Percentiles rank a stretch among this genome's conserved stretches.
phyloP scores from a whole-genome alignment of 2,329 filamentous ascomycete species.

The Falciphora oryzae region DNA sequence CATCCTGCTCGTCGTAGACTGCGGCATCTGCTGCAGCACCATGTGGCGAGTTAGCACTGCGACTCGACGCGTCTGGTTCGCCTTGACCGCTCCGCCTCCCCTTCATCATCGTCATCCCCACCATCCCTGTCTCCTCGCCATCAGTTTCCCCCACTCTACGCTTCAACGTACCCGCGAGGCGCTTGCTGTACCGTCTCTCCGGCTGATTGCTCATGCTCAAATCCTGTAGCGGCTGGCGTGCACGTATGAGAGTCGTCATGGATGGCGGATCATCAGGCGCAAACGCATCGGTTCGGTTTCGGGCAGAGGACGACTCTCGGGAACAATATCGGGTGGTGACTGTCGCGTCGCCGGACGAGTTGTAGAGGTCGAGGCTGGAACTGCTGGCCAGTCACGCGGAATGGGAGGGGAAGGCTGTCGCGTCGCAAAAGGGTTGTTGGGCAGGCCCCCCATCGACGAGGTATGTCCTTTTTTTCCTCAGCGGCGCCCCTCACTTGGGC shows the following conservation, averaged over 20 bases:
- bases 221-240: conserved; percentile 58
- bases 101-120: background rate
- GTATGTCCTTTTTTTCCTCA: background rate
- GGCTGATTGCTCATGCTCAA: conserved; percentile 63
- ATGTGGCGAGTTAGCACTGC: conserved; percentile 1
- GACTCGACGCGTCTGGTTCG: conserved; percentile 6
- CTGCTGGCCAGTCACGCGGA: background rate
- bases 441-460: background rate
- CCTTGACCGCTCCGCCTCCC: conserved; percentile 8
- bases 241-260: conserved; percentile 66
- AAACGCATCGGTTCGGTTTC: conserved; percentile 6
- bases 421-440: background rate
- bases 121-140: background rate
- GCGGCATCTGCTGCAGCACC: conserved; percentile 18
- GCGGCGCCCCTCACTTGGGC: background rate
- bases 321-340: background rate
- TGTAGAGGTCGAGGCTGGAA: background rate
- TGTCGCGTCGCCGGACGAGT: background rate
- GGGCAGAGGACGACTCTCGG: conserved; percentile 13
- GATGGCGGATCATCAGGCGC: conserved; percentile 37
- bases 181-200: conserved; percentile 58
- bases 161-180: conserved; percentile 51
- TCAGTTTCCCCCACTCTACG: conserved; percentile 1
- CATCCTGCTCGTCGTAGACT: conserved; percentile 67
- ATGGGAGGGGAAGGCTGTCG: background rate